Conservation (phyloP, 2,329 filamentous ascomycete species). For the Hypomyces perniciosus region DNA sequence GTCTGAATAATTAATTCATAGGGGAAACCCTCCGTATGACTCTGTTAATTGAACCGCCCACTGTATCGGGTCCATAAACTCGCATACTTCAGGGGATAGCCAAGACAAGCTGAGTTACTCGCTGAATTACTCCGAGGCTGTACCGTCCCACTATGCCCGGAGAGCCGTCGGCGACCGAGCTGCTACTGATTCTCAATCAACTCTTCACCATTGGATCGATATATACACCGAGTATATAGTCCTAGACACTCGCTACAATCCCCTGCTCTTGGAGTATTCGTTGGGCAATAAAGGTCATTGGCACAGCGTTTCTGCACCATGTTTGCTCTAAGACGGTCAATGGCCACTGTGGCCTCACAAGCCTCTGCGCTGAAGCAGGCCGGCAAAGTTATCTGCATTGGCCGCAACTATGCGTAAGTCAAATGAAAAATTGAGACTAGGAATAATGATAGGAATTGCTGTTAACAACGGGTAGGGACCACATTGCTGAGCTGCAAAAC, state of each 20-base stretch:
- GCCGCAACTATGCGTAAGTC: conserved; percentile 87
- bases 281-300: background rate
- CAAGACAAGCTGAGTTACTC: too few species aligned
- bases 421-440: background rate
- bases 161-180: conserved; percentile 2
- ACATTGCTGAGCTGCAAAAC: conserved; percentile 88
- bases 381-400: conserved; percentile 84
- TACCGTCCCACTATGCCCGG: background rate
- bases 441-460: background rate
- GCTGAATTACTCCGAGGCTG: background rate
- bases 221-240: background rate
- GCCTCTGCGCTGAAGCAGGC: conserved; percentile 47
- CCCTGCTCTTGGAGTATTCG: background rate
- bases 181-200: background rate
- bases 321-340: conserved; percentile 32
- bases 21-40: too few species aligned
- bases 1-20: too few species aligned
- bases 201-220: background rate
- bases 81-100: too few species aligned
- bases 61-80: too few species aligned
- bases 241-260: too few species aligned
- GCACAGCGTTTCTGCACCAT: conserved; percentile 19
- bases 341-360: conserved; percentile 35
- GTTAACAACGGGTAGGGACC: conserved; percentile 55
- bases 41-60: too few species aligned